A percentile compares a stretch with the other conserved stretches of the same genome.
phyloP scores from a whole-genome alignment of 176 grass and related monocot species.

The Dactylis glomerata region DNA sequence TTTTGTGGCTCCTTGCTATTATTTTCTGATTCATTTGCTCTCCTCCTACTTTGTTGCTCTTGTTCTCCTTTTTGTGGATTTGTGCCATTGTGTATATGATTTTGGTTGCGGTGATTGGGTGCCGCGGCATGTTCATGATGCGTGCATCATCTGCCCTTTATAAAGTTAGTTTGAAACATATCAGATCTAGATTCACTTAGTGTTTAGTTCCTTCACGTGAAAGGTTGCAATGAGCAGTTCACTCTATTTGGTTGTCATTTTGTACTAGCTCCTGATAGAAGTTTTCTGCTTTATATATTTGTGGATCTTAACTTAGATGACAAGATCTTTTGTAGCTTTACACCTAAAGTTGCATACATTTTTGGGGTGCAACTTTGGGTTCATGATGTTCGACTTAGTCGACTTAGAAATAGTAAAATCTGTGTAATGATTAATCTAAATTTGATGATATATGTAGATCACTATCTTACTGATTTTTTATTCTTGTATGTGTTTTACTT shows the following conservation, averaged over 20 bases:
- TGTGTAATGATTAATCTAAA: not conserved
- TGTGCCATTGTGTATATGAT: not conserved
- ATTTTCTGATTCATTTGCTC: not conserved
- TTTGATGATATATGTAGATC: not conserved
- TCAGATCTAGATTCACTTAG: conserved; percentile 1
- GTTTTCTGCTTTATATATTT: not conserved
- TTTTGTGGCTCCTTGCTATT: not conserved
- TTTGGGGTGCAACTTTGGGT: not conserved
- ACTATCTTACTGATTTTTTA: not conserved
- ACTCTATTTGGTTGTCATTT: conserved; percentile 13
- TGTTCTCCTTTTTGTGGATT: not conserved
- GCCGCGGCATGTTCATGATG: not conserved
- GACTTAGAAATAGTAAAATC: not conserved
- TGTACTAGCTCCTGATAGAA: conserved; percentile 1
- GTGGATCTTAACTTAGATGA: conserved; percentile 5
- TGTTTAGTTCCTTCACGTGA: not conserved
- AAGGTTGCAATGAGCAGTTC: conserved; percentile 27
- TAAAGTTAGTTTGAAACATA: not conserved
- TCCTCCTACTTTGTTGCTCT: not conserved
- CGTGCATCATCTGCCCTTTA: not conserved
- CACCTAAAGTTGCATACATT: not conserved
- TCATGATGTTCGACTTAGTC: not conserved
- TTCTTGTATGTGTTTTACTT: not conserved
- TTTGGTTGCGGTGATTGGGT: not conserved
- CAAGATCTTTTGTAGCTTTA: not conserved